These are phyloP conservation scores for Gyrodon lividus DNA, from an alignment of 768 basidiomycete species.

Conservation along the genomic window DNA sequence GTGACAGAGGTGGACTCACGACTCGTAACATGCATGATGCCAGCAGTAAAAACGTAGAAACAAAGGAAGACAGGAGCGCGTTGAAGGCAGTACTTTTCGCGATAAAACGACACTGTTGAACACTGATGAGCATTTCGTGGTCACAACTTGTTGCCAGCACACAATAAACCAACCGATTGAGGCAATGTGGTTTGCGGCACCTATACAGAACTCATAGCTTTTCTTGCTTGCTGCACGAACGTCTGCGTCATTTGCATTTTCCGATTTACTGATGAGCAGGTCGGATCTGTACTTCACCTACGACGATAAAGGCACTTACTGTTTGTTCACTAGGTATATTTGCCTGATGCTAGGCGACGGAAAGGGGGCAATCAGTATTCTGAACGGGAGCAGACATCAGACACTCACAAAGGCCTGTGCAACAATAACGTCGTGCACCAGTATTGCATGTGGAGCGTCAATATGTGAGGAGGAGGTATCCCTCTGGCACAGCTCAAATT, in stretches of 20 bases:
- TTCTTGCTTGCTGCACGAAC: constrained; percentile 53
- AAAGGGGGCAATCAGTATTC: constrained; percentile 1
- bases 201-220: constrained; percentile 70
- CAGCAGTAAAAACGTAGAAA: constrained; percentile 79
- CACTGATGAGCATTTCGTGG: neutral
- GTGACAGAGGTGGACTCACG: constrained; percentile 43
- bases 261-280: constrained; percentile 29
- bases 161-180: constrained; percentile 49
- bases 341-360: constrained; percentile 25
- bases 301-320: constrained; percentile 28
- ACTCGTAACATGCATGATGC: constrained; percentile 74
- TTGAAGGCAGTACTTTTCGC: constrained; percentile 59
- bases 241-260: constrained; percentile 52
- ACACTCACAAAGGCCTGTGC: constrained; percentile 75
- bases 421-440: constrained; percentile 77
- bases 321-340: constrained; percentile 32
- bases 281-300: neutral
- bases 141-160: neutral
- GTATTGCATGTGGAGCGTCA: constrained; percentile 83
- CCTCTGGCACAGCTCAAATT: constrained; percentile 25
- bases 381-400: neutral
- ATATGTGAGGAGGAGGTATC: constrained; percentile 59
- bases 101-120: constrained; percentile 52
- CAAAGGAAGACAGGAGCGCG: constrained; percentile 68
- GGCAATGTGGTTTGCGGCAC: constrained; percentile 78